phyloP scores from a whole-genome alignment of 2,329 filamentous ascomycete species.

The Aspergillus pseudoglaucus region DNA sequence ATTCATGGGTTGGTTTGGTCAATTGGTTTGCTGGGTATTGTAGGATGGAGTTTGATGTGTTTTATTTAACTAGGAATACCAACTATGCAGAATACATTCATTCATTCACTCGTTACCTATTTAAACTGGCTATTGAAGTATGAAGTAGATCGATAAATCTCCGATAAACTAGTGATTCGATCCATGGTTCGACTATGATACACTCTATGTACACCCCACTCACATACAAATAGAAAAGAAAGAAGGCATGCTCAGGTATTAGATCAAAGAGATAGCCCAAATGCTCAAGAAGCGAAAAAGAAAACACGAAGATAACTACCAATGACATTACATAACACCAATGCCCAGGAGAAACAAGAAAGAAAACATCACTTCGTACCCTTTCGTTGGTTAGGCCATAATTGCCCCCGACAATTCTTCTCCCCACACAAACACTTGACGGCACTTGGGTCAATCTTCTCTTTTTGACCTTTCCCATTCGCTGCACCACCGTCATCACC shows the following conservation, averaged over 20 bases:
- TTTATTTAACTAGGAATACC: too few relatives aligned
- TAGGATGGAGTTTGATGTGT: too few relatives aligned
- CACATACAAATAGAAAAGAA: conserved; percentile 1
- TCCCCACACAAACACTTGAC: conserved; percentile 41
- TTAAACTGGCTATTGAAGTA: too few relatives aligned
- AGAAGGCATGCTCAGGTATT: conserved; percentile 1
- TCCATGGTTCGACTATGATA: too few relatives aligned
- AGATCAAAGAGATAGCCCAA: background rate
- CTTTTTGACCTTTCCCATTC: conserved; percentile 5
- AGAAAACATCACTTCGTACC: conserved; percentile 13
- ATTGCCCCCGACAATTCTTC: conserved; percentile 36
- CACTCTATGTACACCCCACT: too few relatives aligned
- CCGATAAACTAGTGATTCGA: too few relatives aligned
- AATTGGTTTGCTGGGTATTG: background rate
- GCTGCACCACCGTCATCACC: too few relatives aligned
- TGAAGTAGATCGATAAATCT: too few relatives aligned
- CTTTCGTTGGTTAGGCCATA: conserved; percentile 38
- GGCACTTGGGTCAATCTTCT: conserved; percentile 29
- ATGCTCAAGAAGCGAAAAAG: background rate
- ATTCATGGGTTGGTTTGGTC: background rate
- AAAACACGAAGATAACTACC: background rate
- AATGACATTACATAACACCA: background rate
- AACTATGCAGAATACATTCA: too few relatives aligned
- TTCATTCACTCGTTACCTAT: too few relatives aligned
- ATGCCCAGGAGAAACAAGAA: background rate